Conservation (phyloP, 2,329 filamentous ascomycete species). For the Verticillium nubilum region DNA sequence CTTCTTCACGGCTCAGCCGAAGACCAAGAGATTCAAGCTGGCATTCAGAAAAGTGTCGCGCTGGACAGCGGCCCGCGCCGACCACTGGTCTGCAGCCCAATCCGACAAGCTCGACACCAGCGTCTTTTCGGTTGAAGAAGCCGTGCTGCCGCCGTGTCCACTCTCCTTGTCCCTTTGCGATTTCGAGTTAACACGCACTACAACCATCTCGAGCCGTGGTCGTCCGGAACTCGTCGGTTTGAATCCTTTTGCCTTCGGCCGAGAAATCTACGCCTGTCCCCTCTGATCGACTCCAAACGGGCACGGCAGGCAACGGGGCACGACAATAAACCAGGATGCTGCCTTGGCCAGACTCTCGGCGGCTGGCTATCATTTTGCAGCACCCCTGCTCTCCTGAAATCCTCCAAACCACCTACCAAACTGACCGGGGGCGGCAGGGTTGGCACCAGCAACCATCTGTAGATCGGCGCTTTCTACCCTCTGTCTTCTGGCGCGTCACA, state of each 20-base stretch:
- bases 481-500: not conserved
- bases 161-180: not conserved
- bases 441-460: constrained; percentile 1
- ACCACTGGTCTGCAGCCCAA: not conserved
- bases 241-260: not conserved
- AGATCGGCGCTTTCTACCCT: constrained; percentile 1
- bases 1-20: not conserved
- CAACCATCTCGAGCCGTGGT: not conserved
- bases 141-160: not conserved
- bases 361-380: not conserved
- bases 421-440: constrained; percentile 1
- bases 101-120: not conserved
- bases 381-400: not conserved
- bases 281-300: not conserved
- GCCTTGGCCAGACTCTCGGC: not conserved
- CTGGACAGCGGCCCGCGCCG: not conserved
- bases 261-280: not conserved
- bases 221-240: not conserved
- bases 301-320: not conserved
- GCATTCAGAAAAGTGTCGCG: not conserved
- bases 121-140: not conserved
- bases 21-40: not conserved
- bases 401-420: not conserved
- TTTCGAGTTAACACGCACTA: not conserved
- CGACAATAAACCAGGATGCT: not conserved